Evolutionary conservation across 192 early-diverging fungal genomes (phyloP), one percentile per base, ranked within the genome.

Genomic region (Podila epicladia): DNA sequence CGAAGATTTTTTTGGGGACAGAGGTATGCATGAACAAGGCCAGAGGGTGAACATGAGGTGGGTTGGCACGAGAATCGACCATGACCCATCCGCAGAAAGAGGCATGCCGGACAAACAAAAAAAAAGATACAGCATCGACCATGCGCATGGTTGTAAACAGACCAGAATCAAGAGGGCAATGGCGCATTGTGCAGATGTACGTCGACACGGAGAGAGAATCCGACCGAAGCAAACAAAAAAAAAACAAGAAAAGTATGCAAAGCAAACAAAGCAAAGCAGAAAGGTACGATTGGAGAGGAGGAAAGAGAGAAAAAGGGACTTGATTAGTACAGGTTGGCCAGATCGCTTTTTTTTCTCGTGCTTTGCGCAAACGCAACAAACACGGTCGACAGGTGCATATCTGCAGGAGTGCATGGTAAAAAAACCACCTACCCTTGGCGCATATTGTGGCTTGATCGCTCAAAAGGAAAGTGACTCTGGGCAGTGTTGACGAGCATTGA

Each of bases 401-500:
- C n/a, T 59, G 67, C 67, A 59, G 51, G 28, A 58, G 19, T 50
- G 50, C 45, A n/a, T 32, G 17, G 64, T 26, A 38, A 4, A 62
- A 22, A 35, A 22, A 69, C 48, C 45, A 50, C 66, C 75, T 79
- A 79, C 75, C 75, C 73, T 71, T 71, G 69, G 22, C 69, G 69
- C 58, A 71, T 71, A 12, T 59, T 51, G 37, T 69, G 64, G 59
- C 75, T 58, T 17, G 65, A 67, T 62, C 69, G 71, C 8, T 29
- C 58, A 45, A 72, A 74, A 20, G 59, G 41, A 65, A 64, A 41
- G 29, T 67, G 58, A 12, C 62, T 55, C 37, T 69, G 77, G 28
- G 77, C 77, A 59, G 66, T 37, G 67, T 73, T 80, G 49, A 72
- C 62, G 24, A 80, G 66, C 77, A 80, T 80, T 38, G 64, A 6